A percentile compares a stretch with the other conserved stretches of the same genome.
Conservation (phyloP, 2,329 filamentous ascomycete genomes). For the Aspergillus sp. region DNA sequence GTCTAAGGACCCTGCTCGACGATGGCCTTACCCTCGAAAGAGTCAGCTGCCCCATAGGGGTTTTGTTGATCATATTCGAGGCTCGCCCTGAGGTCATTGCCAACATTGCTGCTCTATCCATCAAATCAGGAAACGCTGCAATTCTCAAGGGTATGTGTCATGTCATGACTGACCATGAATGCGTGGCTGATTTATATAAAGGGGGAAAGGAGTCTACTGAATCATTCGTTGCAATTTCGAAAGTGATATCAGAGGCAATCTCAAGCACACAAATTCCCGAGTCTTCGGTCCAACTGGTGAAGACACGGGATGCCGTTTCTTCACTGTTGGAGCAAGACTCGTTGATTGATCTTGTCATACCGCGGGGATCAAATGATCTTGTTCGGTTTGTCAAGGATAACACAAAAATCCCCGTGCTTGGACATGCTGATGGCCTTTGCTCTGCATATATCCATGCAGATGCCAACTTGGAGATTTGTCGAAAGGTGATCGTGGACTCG, state of each 20-base stretch:
- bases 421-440: slow-evolving; percentile 93
- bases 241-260: slow-evolving; percentile 75
- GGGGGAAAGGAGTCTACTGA: slow-evolving; percentile 91
- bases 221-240: slow-evolving; percentile 89
- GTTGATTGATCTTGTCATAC: slow-evolving; percentile 92
- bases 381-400: slow-evolving; percentile 84
- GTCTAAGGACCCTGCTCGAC: slow-evolving; percentile 78
- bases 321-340: slow-evolving; percentile 80
- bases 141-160: slow-evolving; percentile 72
- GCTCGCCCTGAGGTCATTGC: slow-evolving; percentile 96
- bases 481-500: slow-evolving; percentile 76
- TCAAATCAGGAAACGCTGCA: slow-evolving; percentile 95
- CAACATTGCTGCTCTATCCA: slow-evolving; percentile 90
- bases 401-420: slow-evolving; percentile 91
- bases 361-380: slow-evolving; percentile 83
- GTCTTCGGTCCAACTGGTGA: slow-evolving; percentile 86
- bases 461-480: slow-evolving; percentile 67
- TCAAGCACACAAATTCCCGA: slow-evolving; percentile 71
- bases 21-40: slow-evolving; percentile 80
- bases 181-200: slow-evolving; percentile 26
- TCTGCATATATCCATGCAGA: slow-evolving; percentile 77
- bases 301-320: slow-evolving; percentile 83
- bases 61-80: slow-evolving; percentile 98
- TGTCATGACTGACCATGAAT: background rate
- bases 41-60: slow-evolving; percentile 89